These are phyloP conservation scores for Fusarium azukiicola DNA, from an alignment of 2,329 filamentous ascomycete species.

Conservation along the genomic window DNA sequence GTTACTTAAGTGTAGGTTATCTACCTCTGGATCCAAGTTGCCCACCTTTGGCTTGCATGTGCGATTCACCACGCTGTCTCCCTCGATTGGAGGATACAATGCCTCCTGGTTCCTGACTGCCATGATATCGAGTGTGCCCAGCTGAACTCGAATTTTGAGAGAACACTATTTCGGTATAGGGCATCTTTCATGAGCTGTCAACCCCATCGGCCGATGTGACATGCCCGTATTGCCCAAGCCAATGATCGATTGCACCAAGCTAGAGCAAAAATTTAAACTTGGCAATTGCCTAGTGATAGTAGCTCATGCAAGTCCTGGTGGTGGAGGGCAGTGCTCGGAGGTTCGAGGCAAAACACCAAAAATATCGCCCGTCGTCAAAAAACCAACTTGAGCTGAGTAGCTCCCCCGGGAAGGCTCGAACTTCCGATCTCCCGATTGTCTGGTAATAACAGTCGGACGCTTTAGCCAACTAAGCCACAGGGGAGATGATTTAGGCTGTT, in stretches of 20 bases:
- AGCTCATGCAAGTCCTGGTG: not conserved
- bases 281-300: not conserved
- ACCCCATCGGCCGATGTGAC: not conserved
- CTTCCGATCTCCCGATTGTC: slow-evolving; percentile 57
- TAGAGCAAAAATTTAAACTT: not conserved
- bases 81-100: too few species aligned
- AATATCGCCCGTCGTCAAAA: not conserved
- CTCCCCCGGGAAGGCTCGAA: slow-evolving; percentile 57
- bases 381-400: not conserved
- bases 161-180: not conserved
- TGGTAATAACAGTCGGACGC: slow-evolving; percentile 75
- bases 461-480: slow-evolving; percentile 76
- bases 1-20: too few species aligned
- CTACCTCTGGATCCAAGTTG: too few species aligned
- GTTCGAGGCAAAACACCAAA: not conserved
- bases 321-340: not conserved
- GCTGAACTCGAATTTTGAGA: not conserved
- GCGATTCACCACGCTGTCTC: not conserved
- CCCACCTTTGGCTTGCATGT: not conserved
- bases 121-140: too few species aligned
- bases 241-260: not conserved
- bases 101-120: too few species aligned
- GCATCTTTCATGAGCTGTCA: not conserved
- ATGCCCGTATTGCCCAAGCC: not conserved
- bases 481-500: slow-evolving; percentile 29